These are phyloP conservation scores for Cercophora sp. DNA, from an alignment of 495 filamentous ascomycete species.

Conservation along the genomic window DNA sequence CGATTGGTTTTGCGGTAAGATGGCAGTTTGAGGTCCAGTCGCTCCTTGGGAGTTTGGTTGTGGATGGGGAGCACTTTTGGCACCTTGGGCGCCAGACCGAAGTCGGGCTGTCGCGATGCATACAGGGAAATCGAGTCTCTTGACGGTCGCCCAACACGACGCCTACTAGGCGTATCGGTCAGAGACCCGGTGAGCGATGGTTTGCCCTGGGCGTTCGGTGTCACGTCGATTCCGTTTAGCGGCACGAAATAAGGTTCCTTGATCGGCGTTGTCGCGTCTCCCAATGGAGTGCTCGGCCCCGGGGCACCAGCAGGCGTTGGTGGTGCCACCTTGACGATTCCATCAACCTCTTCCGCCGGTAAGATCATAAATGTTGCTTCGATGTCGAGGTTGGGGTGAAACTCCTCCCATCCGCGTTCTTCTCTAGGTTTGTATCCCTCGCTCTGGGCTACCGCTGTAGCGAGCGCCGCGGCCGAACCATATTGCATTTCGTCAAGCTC, in stretches of 20 bases:
- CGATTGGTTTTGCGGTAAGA: conserved; percentile 55
- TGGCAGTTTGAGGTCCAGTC: conserved; percentile 55
- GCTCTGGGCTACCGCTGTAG: conserved; percentile 77
- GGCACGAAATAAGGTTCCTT: conserved; percentile 24
- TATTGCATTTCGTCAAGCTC: conserved; percentile 53
- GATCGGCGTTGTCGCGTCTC: conserved; percentile 36
- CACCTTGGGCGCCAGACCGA: conserved; percentile 34
- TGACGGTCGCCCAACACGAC: conserved; percentile 43
- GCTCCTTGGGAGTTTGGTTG: conserved; percentile 53
- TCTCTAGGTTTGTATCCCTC: conserved; percentile 97
- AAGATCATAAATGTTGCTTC: conserved; percentile 74
- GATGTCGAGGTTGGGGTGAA: conserved; percentile 90
- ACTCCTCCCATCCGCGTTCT: conserved; percentile 95
- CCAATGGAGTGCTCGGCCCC: conserved; percentile 20
- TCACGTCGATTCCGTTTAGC: conserved; percentile 15
- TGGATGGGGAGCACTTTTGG: conserved; percentile 51
- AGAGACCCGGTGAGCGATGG: conserved; percentile 20
- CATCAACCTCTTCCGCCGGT: conserved; percentile 80
- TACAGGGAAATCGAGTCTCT: conserved; percentile 47
- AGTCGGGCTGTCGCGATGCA: conserved; percentile 40
- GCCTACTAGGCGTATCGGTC: conserved; percentile 40
- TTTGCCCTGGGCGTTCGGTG: conserved; percentile 27
- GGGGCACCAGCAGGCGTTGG: conserved; percentile 36
- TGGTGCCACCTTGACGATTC: conserved; percentile 43
- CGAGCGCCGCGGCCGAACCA: conserved; percentile 78